Evolutionary conservation across 257 asterid genomes (phyloP).

Genomic region (Gentiana straminea): DNA sequence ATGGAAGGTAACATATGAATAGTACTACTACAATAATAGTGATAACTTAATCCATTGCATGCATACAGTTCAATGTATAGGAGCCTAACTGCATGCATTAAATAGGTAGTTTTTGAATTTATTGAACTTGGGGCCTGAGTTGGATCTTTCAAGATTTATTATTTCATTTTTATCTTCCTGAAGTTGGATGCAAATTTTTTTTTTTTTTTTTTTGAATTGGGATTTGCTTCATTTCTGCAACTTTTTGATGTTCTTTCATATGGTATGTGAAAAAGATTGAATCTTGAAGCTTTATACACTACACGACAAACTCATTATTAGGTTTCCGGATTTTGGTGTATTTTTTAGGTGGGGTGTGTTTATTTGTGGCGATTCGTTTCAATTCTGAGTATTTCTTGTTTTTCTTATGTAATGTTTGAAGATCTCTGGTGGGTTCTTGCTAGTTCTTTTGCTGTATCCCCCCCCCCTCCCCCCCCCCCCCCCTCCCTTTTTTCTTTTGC

Average conservation of each 20-base stretch:
- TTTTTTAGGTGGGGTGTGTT: neutral
- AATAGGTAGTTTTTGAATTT: conserved; percentile 9
- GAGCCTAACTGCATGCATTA: neutral
- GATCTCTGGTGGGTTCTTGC: conserved; percentile 12
- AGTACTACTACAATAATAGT: too few relatives aligned
- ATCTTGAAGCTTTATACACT: too few relatives aligned
- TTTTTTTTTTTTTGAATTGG: too few relatives aligned
- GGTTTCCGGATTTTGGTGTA: too few relatives aligned
- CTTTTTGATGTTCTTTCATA: neutral
- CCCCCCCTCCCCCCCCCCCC: too few relatives aligned
- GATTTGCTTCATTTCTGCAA: too few relatives aligned
- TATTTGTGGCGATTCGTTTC: neutral
- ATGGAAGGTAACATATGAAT: neutral
- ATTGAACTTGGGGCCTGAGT: neutral
- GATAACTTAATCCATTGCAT: neutral
- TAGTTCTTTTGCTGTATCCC: conserved; percentile 4
- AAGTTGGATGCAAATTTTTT: neutral
- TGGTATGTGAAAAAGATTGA: neutral
- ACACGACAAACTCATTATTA: too few relatives aligned
- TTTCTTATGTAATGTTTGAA: conserved; percentile 3
- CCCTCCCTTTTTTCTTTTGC: neutral
- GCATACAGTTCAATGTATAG: neutral
- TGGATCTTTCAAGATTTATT: too few relatives aligned
- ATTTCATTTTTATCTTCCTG: too few relatives aligned
- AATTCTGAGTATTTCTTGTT: neutral